Evolutionary conservation across 208 protist genomes (phyloP).

Genomic region (Acanthamoeba castellanii): DNA sequence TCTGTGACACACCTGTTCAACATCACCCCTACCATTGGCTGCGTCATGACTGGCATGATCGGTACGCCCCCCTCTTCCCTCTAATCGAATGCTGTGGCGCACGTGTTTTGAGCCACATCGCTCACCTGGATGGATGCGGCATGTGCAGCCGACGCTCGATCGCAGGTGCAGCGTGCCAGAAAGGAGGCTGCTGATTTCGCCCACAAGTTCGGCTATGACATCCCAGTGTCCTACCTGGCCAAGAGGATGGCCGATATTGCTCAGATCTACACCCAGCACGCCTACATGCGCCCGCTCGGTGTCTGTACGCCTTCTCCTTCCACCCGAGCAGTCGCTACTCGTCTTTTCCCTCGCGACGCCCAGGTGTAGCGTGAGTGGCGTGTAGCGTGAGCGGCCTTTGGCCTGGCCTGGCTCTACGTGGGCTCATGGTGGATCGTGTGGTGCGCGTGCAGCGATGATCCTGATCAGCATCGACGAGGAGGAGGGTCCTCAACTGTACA

Average conservation of each 20-base stretch:
- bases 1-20: slow-evolving; percentile 97
- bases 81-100: not conserved
- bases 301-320: slow-evolving; percentile 84
- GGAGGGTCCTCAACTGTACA: slow-evolving; percentile 95
- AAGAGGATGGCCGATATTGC: slow-evolving; percentile 97
- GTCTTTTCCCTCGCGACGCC: too few species aligned
- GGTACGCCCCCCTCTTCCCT: slow-evolving; percentile 77
- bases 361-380: too few species aligned
- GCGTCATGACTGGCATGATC: slow-evolving; percentile 96
- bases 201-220: slow-evolving; percentile 96
- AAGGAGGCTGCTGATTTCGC: slow-evolving; percentile 97
- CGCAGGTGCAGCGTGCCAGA: slow-evolving; percentile 95
- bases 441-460: slow-evolving; percentile 89
- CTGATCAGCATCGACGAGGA: slow-evolving; percentile 96
- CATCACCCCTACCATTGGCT: slow-evolving; percentile 95
- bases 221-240: slow-evolving; percentile 96
- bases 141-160: slow-evolving; percentile 92
- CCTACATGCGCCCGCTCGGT: slow-evolving; percentile 95
- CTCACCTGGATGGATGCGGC: not conserved
- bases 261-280: slow-evolving; percentile 98
- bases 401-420: not conserved
- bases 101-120: not conserved
- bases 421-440: not conserved
- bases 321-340: not conserved
- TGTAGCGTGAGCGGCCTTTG: too few species aligned